Percentiles rank a stretch among this genome's conserved stretches.
phyloP scores from a whole-genome alignment of 257 asterid genomes.

The Ilex asprella region DNA sequence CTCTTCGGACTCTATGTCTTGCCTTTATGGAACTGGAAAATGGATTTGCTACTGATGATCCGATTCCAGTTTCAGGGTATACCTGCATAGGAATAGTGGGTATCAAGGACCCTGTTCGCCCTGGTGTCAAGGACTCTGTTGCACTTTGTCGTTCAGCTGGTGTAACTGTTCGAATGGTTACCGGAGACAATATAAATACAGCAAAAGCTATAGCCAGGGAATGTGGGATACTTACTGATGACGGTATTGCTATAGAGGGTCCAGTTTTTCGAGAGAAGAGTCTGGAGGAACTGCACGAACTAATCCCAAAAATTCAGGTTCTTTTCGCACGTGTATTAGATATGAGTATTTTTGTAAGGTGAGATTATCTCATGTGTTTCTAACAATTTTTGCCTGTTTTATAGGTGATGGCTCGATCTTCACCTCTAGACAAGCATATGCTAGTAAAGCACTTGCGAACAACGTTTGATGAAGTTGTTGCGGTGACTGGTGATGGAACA shows the following conservation, averaged over 20 bases:
- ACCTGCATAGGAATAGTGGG: slow-evolving; percentile 77
- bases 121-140: slow-evolving; percentile 86
- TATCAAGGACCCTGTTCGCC: slow-evolving; percentile 89
- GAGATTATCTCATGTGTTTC: neutral
- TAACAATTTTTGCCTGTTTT: neutral
- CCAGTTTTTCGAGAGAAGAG: slow-evolving; percentile 79
- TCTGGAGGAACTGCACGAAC: slow-evolving; percentile 54
- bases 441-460: slow-evolving; percentile 72
- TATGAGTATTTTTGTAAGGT: neutral
- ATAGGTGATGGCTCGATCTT: slow-evolving; percentile 97
- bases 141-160: slow-evolving; percentile 92
- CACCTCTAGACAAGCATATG: slow-evolving; percentile 81
- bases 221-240: slow-evolving; percentile 93
- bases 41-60: slow-evolving; percentile 42
- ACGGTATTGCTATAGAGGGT: slow-evolving; percentile 90
- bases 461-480: slow-evolving; percentile 80
- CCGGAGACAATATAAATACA: slow-evolving; percentile 90
- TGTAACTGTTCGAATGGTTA: slow-evolving; percentile 83
- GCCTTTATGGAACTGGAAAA: slow-evolving; percentile 67
- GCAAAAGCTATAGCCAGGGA: slow-evolving; percentile 93
- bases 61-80: slow-evolving; percentile 64
- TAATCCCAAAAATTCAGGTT: slow-evolving; percentile 90
- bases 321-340: neutral
- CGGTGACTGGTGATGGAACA: slow-evolving; percentile 97
- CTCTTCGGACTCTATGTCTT: slow-evolving; percentile 80